Evolutionary conservation across 176 grass and related monocot species (phyloP).

Genomic region (Musa acuminata): DNA sequence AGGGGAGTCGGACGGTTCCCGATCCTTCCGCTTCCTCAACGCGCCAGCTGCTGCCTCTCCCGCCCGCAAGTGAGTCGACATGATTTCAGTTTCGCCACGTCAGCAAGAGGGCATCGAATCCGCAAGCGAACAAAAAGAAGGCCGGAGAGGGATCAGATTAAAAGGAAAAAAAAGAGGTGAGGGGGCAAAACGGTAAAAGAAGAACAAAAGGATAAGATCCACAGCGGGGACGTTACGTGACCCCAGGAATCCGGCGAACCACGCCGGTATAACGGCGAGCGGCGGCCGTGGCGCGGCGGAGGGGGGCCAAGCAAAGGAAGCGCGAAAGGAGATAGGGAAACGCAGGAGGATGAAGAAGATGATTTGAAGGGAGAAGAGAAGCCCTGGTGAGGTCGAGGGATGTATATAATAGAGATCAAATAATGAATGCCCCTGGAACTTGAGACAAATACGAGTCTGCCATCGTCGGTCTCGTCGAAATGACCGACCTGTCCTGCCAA

Average conservation of each 20-base stretch:
- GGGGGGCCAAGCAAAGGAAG: background rate
- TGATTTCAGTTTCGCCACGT: background rate
- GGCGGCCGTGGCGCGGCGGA: background rate
- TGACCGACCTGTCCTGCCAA: too few relatives aligned
- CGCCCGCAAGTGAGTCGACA: background rate
- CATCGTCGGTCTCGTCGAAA: too few relatives aligned
- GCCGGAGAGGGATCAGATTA: background rate
- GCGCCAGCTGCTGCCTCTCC: background rate
- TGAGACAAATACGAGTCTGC: too few relatives aligned
- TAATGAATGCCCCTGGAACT: too few relatives aligned
- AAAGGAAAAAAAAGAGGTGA: background rate
- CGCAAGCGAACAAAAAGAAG: too few relatives aligned
- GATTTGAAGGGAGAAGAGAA: background rate
- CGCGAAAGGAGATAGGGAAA: too few relatives aligned
- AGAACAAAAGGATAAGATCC: background rate
- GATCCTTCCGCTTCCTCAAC: slow-evolving; percentile 10
- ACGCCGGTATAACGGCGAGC: background rate
- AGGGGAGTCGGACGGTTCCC: background rate
- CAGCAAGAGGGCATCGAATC: background rate
- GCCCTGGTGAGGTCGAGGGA: too few relatives aligned
- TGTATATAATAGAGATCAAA: too few relatives aligned
- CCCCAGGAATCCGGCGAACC: background rate
- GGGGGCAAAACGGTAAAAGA: background rate
- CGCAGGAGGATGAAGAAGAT: background rate
- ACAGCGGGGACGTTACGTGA: background rate